Evolutionary conservation across 2,329 filamentous ascomycete species (phyloP).

Genomic region (Cladosporium cucumerinum): DNA sequence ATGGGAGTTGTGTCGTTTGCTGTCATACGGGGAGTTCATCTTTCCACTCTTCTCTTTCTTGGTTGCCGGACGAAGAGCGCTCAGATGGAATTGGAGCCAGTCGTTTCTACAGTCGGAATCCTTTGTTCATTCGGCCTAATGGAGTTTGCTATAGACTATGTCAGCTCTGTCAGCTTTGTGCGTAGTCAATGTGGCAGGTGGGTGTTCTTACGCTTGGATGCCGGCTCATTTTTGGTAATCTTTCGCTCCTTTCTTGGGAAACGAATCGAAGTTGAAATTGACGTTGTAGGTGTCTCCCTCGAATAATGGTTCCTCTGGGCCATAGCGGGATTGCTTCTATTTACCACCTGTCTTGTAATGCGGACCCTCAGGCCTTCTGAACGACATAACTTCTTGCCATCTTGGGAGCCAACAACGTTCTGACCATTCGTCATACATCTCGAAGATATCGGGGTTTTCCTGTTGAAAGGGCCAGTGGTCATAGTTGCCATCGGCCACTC

Average conservation of each 20-base stretch:
- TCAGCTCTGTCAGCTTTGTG: too few relatives aligned
- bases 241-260: too few relatives aligned
- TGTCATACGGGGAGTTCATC: not conserved
- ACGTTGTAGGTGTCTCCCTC: not conserved
- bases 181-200: too few relatives aligned
- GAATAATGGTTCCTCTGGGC: not conserved
- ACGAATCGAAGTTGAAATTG: not conserved
- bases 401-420: not conserved
- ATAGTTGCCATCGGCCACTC: not conserved
- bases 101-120: not conserved
- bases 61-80: not conserved
- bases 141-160: too few relatives aligned
- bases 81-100: not conserved
- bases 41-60: not conserved
- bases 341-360: not conserved
- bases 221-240: too few relatives aligned
- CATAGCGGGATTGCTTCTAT: not conserved
- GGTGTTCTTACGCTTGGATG: too few relatives aligned
- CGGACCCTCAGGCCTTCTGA: not conserved
- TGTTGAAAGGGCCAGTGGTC: not conserved
- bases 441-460: not conserved
- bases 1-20: not conserved
- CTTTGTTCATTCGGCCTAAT: too few relatives aligned
- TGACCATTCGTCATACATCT: not conserved
- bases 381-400: not conserved